Base-by-base conservation (phyloP, 164 flowering plant genomes). In the Protea cynaroides region DNA sequence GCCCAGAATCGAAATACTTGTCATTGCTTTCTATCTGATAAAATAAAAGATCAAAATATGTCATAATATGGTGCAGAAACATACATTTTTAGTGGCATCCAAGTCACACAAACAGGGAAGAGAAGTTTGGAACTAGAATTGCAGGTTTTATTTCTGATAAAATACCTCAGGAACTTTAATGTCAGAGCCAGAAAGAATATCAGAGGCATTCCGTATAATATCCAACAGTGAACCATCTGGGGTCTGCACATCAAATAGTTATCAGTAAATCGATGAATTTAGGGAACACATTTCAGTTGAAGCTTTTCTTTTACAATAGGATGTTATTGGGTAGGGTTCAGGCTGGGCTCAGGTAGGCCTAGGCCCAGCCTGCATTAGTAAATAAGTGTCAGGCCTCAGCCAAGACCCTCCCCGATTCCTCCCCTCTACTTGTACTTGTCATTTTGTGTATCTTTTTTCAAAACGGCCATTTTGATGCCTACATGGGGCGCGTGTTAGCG, bases 181-280 rank as follows among this genome's bases (percentile, higher is more conserved):
- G 56, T 80, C 76, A 70, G 90, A 91, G 14, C 70, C 71, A 22
- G 95, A 83, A 37, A 94, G 86, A 67, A 94, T 67, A 73, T 94
- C 98, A 80, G 85, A 82, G 9, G 96, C 95, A 86, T 94, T 94
- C 38, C 98, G 80, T 69, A 83, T 74, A 23, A 91, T 82, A 76
- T 94, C 98, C 81, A 94, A 73, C 53, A 91, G 70, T 22, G 98
- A 71, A 60, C 98, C 98, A 74, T 94, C 97, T 54, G 98, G 98
- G 64, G 98, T 94, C 98, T 94, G 92, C 79, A 76, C 18, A 66
- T 44, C 19, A 34, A 68, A 6, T 60, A 23, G 21, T 40, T 19
- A 64, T 3, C 15, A 29, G 53, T n/a, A 34, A 50, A 17, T 56
- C n/a, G n/a, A n/a, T n/a, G n/a, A n/a, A n/a, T n/a, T n/a, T n/a